phyloP scores from a whole-genome alignment of 257 asterid species.

The Cinchona pubescens region DNA sequence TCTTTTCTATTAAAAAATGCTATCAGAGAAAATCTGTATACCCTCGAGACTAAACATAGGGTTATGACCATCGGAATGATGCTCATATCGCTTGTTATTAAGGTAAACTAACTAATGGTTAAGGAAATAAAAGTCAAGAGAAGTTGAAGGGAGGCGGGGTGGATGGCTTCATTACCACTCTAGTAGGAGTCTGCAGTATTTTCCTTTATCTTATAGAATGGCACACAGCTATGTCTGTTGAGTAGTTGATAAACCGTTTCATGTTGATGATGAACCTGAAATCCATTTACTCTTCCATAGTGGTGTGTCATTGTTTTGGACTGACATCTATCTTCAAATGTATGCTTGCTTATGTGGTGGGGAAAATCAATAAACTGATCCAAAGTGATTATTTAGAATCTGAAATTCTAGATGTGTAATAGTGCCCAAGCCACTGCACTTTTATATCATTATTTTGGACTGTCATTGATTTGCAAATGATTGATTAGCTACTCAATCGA shows the following conservation, averaged over 20 bases:
- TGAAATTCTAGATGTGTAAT: background rate
- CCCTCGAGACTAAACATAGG: background rate
- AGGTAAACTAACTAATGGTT: background rate
- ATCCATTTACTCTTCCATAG: background rate
- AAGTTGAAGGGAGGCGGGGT: background rate
- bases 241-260: background rate
- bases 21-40: background rate
- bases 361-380: background rate
- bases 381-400: background rate
- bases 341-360: background rate
- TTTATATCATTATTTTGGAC: background rate
- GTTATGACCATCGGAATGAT: background rate
- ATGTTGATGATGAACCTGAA: background rate
- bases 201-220: background rate
- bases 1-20: background rate
- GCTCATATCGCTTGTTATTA: background rate
- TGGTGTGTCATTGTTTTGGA: background rate
- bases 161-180: background rate
- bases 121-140: background rate
- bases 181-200: background rate
- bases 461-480: background rate
- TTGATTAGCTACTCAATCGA: background rate
- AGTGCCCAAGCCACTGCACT: background rate
- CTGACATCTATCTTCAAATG: background rate
- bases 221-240: background rate